Percentiles rank a stretch among this genome's conserved stretches.
phyloP scores from a whole-genome alignment of 2,329 filamentous ascomycete species.

The Cryphonectria parasitica region DNA sequence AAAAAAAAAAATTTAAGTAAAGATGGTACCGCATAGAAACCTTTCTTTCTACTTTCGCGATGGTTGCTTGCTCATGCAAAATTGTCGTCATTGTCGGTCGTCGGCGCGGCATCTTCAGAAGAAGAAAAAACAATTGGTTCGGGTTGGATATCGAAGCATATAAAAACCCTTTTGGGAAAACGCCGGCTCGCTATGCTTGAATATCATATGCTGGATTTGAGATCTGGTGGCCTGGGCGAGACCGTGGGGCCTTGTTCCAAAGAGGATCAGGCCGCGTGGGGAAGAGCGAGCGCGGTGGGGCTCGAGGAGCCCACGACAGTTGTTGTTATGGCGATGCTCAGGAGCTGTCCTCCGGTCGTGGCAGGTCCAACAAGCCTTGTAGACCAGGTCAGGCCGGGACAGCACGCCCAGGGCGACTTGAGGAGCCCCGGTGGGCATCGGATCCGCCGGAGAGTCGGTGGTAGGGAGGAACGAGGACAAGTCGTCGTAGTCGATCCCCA shows the following conservation, averaged over 20 bases:
- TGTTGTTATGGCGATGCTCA: not conserved
- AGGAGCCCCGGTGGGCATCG: not conserved
- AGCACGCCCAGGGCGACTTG: not conserved
- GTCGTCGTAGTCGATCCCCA: not conserved
- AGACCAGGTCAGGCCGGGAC: not conserved
- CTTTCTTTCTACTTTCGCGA: not conserved
- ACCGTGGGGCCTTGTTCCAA: not conserved
- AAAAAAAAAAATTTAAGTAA: not conserved
- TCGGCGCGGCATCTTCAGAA: not conserved
- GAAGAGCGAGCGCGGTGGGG: not conserved
- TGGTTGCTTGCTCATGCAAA: not conserved
- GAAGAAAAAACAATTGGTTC: too few species aligned
- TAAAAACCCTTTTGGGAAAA: not conserved
- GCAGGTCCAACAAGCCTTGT: not conserved
- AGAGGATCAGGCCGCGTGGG: not conserved
- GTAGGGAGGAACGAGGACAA: not conserved
- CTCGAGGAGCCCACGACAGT: not conserved
- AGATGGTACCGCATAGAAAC: not conserved
- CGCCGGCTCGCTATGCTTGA: conserved; percentile 12
- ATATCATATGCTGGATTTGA: not conserved
- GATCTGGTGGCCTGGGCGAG: not conserved
- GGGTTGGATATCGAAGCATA: not conserved
- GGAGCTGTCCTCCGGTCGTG: not conserved
- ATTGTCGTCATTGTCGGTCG: not conserved
- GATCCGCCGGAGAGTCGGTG: not conserved